Percentiles rank a stretch among this genome's conserved stretches.
Evolutionary conservation across 2,329 filamentous ascomycete species (phyloP).

Genomic region (Xylariaceae sp.): DNA sequence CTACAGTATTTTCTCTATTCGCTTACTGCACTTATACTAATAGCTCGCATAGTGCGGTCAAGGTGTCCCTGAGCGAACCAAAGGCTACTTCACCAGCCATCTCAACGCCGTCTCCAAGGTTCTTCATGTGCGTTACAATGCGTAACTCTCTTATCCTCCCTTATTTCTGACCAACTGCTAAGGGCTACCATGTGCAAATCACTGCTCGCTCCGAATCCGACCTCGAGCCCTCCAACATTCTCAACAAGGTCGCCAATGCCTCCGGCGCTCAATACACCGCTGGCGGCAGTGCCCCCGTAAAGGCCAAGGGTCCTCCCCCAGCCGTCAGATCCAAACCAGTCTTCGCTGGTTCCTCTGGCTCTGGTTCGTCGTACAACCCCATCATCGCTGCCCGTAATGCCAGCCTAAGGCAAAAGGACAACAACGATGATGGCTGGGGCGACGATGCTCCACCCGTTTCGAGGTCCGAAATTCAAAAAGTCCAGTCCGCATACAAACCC

Average conservation of each 20-base stretch:
- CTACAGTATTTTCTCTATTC: not conserved
- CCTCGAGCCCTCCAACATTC: conserved; percentile 79
- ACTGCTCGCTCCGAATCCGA: conserved; percentile 90
- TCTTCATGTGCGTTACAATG: conserved; percentile 53
- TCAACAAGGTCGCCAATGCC: conserved; percentile 90
- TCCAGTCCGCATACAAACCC: conserved; percentile 86
- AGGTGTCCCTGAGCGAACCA: conserved; percentile 95
- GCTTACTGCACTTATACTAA: conserved; percentile 7
- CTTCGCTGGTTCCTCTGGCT: conserved; percentile 70
- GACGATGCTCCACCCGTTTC: conserved; percentile 88
- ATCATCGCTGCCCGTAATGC: conserved; percentile 62
- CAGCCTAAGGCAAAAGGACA: conserved; percentile 49
- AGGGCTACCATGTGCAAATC: conserved; percentile 93
- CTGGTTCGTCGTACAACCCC: conserved; percentile 59
- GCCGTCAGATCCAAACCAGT: conserved; percentile 83
- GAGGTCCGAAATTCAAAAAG: conserved; percentile 83
- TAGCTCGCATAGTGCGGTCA: conserved; percentile 66
- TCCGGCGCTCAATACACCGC: conserved; percentile 92
- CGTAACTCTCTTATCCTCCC: not conserved
- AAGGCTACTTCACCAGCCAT: conserved; percentile 97
- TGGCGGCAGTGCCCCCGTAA: conserved; percentile 53
- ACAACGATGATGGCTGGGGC: conserved; percentile 93
- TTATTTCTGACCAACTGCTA: conserved; percentile 8
- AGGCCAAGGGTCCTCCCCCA: conserved; percentile 56
- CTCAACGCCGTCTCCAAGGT: conserved; percentile 84